Evolutionary conservation across 78 protist species (phyloP).

Genomic region (Diacronema lutheri): DNA sequence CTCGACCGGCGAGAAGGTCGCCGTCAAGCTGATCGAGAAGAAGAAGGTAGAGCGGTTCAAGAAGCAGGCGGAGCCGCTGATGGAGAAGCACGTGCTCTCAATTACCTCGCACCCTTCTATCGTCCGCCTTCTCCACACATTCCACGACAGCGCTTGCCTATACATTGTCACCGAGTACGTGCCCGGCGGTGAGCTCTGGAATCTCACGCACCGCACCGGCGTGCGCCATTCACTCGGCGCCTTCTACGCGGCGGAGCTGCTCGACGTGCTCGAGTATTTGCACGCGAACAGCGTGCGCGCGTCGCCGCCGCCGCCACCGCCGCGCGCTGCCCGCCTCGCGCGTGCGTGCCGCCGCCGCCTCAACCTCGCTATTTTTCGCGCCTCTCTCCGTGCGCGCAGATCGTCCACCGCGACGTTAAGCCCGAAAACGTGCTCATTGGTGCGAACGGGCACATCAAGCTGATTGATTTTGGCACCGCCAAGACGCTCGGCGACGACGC

Average conservation of each 20-base stretch:
- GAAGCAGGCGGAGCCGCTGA: neutral
- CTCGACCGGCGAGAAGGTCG: neutral
- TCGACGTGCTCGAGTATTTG: neutral
- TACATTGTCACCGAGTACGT: neutral
- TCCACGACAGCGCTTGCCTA: neutral
- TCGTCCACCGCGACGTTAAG: neutral
- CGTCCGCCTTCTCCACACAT: neutral
- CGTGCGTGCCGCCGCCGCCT: too few species aligned
- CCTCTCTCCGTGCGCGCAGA: neutral
- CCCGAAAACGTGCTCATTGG: neutral
- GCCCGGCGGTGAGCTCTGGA: conserved; percentile 21
- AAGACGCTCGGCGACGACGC: neutral
- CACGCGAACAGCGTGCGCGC: neutral
- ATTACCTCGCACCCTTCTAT: neutral
- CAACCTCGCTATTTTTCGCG: too few species aligned
- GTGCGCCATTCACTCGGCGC: neutral
- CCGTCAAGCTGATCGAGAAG: neutral
- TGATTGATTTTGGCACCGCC: conserved; percentile 15
- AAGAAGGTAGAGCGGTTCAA: neutral
- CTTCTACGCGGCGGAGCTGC: neutral
- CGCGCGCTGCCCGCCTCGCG: too few species aligned
- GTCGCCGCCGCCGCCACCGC: neutral
- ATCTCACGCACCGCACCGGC: neutral
- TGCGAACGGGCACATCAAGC: neutral
- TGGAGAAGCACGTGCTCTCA: neutral